Evolutionary conservation across 352 stramenopile genomes (phyloP).

Genomic region (Pythium volutum): DNA sequence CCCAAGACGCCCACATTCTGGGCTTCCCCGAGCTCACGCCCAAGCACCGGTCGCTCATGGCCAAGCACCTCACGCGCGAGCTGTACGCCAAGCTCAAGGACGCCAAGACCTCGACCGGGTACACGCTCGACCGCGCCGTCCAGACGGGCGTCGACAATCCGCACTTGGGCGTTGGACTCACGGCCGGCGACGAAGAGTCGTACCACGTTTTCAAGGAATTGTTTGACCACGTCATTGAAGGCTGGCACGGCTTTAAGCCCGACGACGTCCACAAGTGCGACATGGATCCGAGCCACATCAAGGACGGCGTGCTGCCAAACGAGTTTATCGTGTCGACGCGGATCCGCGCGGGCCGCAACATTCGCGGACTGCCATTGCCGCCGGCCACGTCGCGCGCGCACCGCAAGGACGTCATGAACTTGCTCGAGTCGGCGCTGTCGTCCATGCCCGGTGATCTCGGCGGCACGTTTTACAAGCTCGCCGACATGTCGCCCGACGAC

Average conservation of each 20-base stretch:
- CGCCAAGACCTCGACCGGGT: constrained; percentile 31
- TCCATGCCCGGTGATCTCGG: constrained; percentile 69
- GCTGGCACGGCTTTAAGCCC: constrained; percentile 83
- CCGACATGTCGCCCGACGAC: constrained; percentile 88
- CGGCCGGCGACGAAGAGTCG: constrained; percentile 84
- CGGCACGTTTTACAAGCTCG: constrained; percentile 88
- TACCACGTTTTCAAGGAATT: constrained; percentile 82
- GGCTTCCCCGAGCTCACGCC: constrained; percentile 72
- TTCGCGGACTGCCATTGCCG: constrained; percentile 87
- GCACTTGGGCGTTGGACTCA: constrained; percentile 78
- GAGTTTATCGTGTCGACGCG: constrained; percentile 91
- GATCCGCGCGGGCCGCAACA: constrained; percentile 89
- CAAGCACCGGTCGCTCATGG: constrained; percentile 85
- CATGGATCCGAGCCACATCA: constrained; percentile 77
- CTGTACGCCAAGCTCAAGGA: constrained; percentile 86
- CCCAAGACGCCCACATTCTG: constrained; percentile 55
- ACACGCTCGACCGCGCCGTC: constrained; percentile 84
- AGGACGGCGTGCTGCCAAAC: constrained; percentile 59
- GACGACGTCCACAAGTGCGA: constrained; percentile 77
- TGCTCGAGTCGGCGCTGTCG: constrained; percentile 77
- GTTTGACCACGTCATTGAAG: constrained; percentile 83
- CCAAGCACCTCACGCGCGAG: constrained; percentile 74
- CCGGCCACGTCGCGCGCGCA: constrained; percentile 85
- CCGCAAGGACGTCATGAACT: constrained; percentile 76
- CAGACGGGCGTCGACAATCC: constrained; percentile 85